Base-by-base conservation (phyloP, 192 early-diverging fungal species). In the Geosiphon pyriformis region DNA sequence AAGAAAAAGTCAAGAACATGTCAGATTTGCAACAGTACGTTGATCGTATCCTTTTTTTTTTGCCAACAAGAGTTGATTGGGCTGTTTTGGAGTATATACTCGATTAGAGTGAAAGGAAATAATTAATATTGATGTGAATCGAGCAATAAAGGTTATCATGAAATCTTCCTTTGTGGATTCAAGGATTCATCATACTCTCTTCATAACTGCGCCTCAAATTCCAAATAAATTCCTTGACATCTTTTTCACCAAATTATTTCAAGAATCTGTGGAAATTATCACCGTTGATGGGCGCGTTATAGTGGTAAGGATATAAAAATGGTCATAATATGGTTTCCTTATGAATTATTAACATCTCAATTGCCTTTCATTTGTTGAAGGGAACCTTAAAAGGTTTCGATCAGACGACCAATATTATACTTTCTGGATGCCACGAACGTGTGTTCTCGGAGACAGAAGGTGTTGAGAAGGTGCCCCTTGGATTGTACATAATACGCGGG, bases 311-410 rank as follows among this genome's bases (percentile, higher is more conserved):
- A 50, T n/a, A 25, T 3, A 4, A 4, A 23, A 55, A 23, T 27
- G 1, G 53, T 11, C 11, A 22, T 1, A 22, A 23, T 55, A 10
- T 2, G 23, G 25, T 55, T 20, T 42, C 10, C 30, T 30, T 10
- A 18, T 69, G 15, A 23, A 4, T 27, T 29, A n/a, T 30, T 0
- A 10, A 22, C n/a, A 22, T 50, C 49, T 2, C 35, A 17, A n/a
- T n/a, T n/a, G n/a, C n/a, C 10, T 20, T 30, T 57, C 6, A 57
- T 57, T 23, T 47, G 35, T 58, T 15, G 33, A 67, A 85, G 84
- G 84, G 84, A 51, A 79, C 75, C 12, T 66, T 85, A 35, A 74
- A 68, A 55, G 84, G 84, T 31, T 71, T 79, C 42, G 84, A 85
- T 70, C 79, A 82, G 52, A 75, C 73, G 2, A 71, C 75, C 10